Evolutionary conservation across 805 yeast species (phyloP), one percentile per base, ranked within the genome.

Genomic region (Candida railenensis): DNA sequence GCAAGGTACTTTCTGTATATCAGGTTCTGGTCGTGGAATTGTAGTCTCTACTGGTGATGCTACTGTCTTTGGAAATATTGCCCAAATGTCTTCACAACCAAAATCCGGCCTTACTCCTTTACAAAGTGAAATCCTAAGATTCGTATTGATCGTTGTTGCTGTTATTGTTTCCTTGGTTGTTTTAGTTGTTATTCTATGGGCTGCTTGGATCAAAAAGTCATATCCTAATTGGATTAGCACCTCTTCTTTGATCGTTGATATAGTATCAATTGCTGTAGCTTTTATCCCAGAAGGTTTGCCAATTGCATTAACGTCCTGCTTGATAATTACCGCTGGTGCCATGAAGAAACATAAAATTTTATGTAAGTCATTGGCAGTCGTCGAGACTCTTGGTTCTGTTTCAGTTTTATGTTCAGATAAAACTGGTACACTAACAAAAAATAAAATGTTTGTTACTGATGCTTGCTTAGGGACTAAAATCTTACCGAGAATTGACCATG

Each of bases 311-410:
- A 78, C 76, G 54, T 77, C 70, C 48, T 82, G 66, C 54, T 61
- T 79, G 46, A 60, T 76, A 28, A 69, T 78, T 36, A 73, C 80
- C 22, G 81, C 83, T 16, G 56, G 58, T 34, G 64, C 63, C 40
- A 77, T 80, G 81, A 67, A 62, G 41, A 64, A 66, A 46, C 59
- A 65, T 48, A 69, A 73, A 42, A 69, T 79, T 30, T 61, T 77
- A 42, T 75, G 78, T 44, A 72, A 77, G 50, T 62, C 76, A 2
- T 59, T 77, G 43, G 59, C 76, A 14, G 71, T 74, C 21, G 78
- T 78, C 22, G 85, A 81, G 57, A 80, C 85, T 15, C 64, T 81
- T 51, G 86, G 85, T 14, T 71, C 80, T 14, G 77, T 80, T 19
- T 76, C 77, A 55, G 80, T 58, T 43, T 53, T 71, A 33, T 71